These are phyloP conservation scores for Flagelloscypha sp. DNA, from an alignment of 768 basidiomycete species.

Conservation along the genomic window DNA sequence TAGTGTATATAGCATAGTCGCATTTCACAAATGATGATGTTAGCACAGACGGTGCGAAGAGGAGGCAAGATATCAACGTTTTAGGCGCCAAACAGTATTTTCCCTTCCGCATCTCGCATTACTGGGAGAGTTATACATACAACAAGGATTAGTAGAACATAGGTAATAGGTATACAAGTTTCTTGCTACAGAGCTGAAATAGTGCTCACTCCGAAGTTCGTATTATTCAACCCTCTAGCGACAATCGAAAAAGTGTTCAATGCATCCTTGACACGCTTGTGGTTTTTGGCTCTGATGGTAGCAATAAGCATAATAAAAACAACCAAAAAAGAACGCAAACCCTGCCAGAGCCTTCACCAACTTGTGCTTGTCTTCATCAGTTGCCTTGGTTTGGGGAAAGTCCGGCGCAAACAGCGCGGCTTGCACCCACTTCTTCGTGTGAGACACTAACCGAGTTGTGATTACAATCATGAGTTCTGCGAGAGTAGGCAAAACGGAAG, in stretches of 20 bases:
- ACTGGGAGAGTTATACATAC: too few relatives aligned
- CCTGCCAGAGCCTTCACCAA: slow-evolving; percentile 66
- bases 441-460: slow-evolving; percentile 44
- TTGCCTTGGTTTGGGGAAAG: slow-evolving; percentile 69
- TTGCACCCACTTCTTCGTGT: slow-evolving; percentile 62
- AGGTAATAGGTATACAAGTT: too few relatives aligned
- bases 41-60: too few relatives aligned
- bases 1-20: too few relatives aligned
- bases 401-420: slow-evolving; percentile 67
- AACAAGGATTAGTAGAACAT: too few relatives aligned
- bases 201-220: slow-evolving; percentile 82
- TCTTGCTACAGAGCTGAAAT: too few relatives aligned
- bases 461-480: slow-evolving; percentile 73
- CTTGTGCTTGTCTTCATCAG: slow-evolving; percentile 64
- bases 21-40: too few relatives aligned
- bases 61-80: too few relatives aligned
- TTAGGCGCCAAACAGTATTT: too few relatives aligned
- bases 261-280: slow-evolving; percentile 70
- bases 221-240: slow-evolving; percentile 75
- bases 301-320: slow-evolving; percentile 2
- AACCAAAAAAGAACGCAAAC: slow-evolving; percentile 24
- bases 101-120: too few relatives aligned
- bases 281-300: slow-evolving; percentile 53
- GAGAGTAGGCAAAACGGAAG: slow-evolving; percentile 76
- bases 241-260: slow-evolving; percentile 83